A percentile compares a stretch with the other conserved stretches of the same genome.
phyloP scores from a whole-genome alignment of 148 eudicot species.

The Chenopodium berlandieri region DNA sequence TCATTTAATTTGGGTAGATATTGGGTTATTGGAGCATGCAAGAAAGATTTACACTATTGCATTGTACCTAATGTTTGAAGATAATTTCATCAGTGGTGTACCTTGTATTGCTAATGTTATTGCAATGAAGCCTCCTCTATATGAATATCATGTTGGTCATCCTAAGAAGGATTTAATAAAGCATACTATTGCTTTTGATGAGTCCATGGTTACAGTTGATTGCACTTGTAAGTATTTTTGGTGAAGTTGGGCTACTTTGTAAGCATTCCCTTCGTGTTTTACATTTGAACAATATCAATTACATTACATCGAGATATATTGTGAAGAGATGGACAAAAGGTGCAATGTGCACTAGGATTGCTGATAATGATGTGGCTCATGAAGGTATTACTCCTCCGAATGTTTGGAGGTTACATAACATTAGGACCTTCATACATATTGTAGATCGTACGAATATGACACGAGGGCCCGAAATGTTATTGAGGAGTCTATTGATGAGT shows the following conservation, averaged over 20 bases:
- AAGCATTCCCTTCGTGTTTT: not conserved
- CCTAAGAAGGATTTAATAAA: not conserved
- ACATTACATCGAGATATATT: not conserved
- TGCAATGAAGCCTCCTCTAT: too few relatives aligned
- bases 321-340: not conserved
- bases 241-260: constrained; percentile 1
- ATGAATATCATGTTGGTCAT: too few relatives aligned
- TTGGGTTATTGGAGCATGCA: too few relatives aligned
- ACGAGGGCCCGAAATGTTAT: too few relatives aligned
- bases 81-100: not conserved
- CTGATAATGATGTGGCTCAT: not conserved
- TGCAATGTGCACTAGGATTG: not conserved
- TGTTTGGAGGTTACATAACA: too few relatives aligned
- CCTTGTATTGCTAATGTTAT: not conserved
- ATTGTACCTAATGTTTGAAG: not conserved
- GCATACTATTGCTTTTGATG: not conserved
- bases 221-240: not conserved
- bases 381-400: not conserved
- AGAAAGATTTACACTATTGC: not conserved
- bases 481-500: too few relatives aligned
- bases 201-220: not conserved
- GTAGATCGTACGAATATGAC: too few relatives aligned
- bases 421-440: too few relatives aligned
- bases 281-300: not conserved
- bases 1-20: too few relatives aligned